Evolutionary conservation across 1,284 basidiomycete species (phyloP), one percentile per base, ranked within the genome.

Genomic region (Trichosporon asahii): DNA sequence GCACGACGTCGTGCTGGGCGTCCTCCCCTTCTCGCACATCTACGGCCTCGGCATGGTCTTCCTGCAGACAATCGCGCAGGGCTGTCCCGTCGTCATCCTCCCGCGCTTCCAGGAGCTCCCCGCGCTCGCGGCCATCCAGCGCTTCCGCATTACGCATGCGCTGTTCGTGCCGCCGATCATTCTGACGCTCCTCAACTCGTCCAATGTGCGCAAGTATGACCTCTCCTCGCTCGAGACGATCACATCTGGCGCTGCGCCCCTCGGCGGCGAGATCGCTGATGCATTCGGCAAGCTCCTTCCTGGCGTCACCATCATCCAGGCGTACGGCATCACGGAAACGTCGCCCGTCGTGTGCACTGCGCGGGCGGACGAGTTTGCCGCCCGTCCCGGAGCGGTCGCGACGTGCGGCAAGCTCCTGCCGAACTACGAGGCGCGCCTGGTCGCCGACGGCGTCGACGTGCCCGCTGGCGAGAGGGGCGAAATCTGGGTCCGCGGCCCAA

Each of bases 101-200:
- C 85, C 88, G 0, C 88, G 87, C 18, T 95, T 94, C 81, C 78
- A 80, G 49, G 79, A 82, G 53, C 71, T 76, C 5, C 64, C 76
- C 18, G 90, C 94, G 71, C 88, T 93, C 1, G 85, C 86, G 7
- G 83, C 86, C 31, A 94, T 92, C 76, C 90, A 91, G 77, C 77
- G 85, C 9, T 92, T 91, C 84, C 87, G 85, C 68, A 86, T 89
- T 67, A 90, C 90, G 0, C 82, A 84, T 49, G 78, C 87, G 0
- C 83, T 93, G 8, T 86, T 95, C 64, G 94, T 95, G 0, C 94
- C 95, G 0, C 94, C 94, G 0, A 89, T 97, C 63, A 84, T 94
- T 3, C 89, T 96, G 33, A 77, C 76, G 21, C 72, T 85, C 46
- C 74, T 82, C 57, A 74, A 85, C 71, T 83, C 83, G 57, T 79